Percentiles rank a stretch among this genome's conserved stretches.
These are phyloP conservation scores for Camelina laxa DNA, from an alignment of 345 rosid species.

Conservation along the genomic window DNA sequence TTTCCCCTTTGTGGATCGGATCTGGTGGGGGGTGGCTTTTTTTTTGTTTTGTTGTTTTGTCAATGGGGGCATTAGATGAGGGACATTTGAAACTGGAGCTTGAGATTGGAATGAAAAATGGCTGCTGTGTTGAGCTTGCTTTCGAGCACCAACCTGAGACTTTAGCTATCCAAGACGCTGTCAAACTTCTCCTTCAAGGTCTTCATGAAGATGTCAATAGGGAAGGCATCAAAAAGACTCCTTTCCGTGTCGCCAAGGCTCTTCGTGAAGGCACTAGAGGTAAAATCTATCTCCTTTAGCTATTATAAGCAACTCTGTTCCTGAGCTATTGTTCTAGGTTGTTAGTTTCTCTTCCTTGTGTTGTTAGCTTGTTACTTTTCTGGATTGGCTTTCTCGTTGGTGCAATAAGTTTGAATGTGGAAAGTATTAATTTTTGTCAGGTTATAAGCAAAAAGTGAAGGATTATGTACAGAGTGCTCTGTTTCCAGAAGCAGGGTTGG, in stretches of 20 bases:
- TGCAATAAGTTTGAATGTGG: background rate
- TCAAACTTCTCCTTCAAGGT: constrained; percentile 78
- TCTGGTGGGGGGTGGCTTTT: constrained; percentile 33
- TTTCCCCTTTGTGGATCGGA: constrained; percentile 5
- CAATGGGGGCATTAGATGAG: constrained; percentile 86
- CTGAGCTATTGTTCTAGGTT: background rate
- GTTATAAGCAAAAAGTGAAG: constrained; percentile 73
- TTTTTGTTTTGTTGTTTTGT: background rate
- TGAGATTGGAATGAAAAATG: constrained; percentile 58
- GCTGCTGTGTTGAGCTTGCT: constrained; percentile 47
- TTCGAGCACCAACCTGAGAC: constrained; percentile 67
- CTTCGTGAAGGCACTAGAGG: constrained; percentile 87
- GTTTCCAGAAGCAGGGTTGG: constrained; percentile 89
- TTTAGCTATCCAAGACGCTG: constrained; percentile 79
- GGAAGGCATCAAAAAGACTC: constrained; percentile 90
- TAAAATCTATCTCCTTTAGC: constrained; percentile 19
- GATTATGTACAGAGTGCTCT: constrained; percentile 86
- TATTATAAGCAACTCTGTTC: background rate
- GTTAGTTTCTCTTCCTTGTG: background rate
- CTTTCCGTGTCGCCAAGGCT: constrained; percentile 94
- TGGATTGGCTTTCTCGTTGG: background rate
- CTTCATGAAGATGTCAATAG: constrained; percentile 78
- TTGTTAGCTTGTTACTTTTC: constrained; percentile 10
- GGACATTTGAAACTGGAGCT: constrained; percentile 65
- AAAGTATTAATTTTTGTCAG: constrained; percentile 46